Evolutionary conservation across 2,329 filamentous ascomycete genomes (phyloP).

Genomic region (Paracoccidioides brasiliensis): DNA sequence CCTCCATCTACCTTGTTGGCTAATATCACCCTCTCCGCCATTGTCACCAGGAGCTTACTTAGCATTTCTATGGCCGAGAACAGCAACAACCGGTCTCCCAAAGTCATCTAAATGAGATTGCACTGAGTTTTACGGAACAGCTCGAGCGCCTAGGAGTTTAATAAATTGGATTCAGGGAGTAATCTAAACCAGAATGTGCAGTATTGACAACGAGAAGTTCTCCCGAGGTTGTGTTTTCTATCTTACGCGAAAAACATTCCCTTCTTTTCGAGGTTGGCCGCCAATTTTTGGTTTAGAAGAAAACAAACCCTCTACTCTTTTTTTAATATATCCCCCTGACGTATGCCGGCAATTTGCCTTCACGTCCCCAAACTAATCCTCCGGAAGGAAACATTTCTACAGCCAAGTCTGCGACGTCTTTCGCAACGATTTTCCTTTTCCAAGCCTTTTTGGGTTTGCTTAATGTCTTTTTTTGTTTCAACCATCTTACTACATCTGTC

Average conservation of each 20-base stretch:
- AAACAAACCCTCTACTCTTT: constrained; percentile 22
- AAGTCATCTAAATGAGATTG: constrained; percentile 36
- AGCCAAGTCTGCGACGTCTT: constrained; percentile 20
- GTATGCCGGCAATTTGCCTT: constrained; percentile 17
- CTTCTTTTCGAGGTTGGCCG: constrained; percentile 36
- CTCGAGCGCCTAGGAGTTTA: constrained; percentile 23
- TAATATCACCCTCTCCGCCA: constrained; percentile 8
- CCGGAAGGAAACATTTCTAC: constrained; percentile 7
- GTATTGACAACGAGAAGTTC: constrained; percentile 19
- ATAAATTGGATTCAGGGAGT: constrained; percentile 15
- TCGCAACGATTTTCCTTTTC: constrained; percentile 18
- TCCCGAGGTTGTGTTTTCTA: constrained; percentile 11
- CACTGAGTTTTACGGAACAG: constrained; percentile 19
- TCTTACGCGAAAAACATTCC: constrained; percentile 19
- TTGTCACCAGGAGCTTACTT: constrained; percentile 12
- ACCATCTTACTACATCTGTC: constrained; percentile 14
- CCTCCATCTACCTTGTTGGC: constrained; percentile 7
- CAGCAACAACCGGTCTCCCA: constrained; percentile 41
- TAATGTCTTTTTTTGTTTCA: constrained; percentile 11
- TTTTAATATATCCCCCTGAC: constrained; percentile 22
- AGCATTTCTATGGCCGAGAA: constrained; percentile 5
- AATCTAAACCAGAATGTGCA: constrained; percentile 25
- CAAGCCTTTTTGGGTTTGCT: constrained; percentile 14
- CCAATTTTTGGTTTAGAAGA: constrained; percentile 28
- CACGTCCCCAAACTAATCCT: constrained; percentile 5